Evolutionary conservation across 768 basidiomycete species (phyloP).

Genomic region (Boletus tylopilopsis): DNA sequence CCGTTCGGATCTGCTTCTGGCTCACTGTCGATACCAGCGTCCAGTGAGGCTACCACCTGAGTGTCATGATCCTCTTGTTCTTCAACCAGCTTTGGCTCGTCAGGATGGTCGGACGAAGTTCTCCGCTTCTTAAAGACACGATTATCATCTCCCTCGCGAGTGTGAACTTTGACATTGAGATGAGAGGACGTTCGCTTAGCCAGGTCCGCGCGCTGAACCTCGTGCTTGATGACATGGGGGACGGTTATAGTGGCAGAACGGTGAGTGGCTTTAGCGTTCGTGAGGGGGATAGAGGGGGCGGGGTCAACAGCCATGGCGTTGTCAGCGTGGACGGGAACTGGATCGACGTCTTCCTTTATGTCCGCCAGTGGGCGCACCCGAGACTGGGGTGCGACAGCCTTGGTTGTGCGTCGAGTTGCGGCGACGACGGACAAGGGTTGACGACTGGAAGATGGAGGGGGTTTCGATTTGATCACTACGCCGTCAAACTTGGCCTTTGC

Average conservation of each 20-base stretch:
- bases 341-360: constrained; percentile 26
- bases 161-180: constrained; percentile 32
- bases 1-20: constrained; percentile 64
- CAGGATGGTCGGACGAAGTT: constrained; percentile 63
- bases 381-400: constrained; percentile 20
- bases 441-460: constrained; percentile 32
- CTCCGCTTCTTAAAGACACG: constrained; percentile 72
- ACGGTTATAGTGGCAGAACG: constrained; percentile 30
- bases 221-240: constrained; percentile 26
- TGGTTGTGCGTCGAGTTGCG: constrained; percentile 38
- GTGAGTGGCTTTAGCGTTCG: constrained; percentile 5
- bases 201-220: constrained; percentile 26
- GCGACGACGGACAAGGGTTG: constrained; percentile 56
- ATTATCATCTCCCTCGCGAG: constrained; percentile 51
- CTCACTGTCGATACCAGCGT: constrained; percentile 42
- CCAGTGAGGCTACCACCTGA: constrained; percentile 39
- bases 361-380: constrained; percentile 25
- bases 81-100: constrained; percentile 40
- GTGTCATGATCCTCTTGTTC: constrained; percentile 34
- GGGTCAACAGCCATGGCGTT: constrained; percentile 53
- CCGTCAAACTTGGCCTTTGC: constrained; percentile 55
- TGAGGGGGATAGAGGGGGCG: constrained; percentile 24
- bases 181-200: constrained; percentile 32
- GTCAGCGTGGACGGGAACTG: constrained; percentile 34
- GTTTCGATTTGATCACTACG: constrained; percentile 56